Percentiles rank a stretch among this genome's conserved stretches.
phyloP scores from a whole-genome alignment of 768 basidiomycete species.

The Pulveroboletus sp. region DNA sequence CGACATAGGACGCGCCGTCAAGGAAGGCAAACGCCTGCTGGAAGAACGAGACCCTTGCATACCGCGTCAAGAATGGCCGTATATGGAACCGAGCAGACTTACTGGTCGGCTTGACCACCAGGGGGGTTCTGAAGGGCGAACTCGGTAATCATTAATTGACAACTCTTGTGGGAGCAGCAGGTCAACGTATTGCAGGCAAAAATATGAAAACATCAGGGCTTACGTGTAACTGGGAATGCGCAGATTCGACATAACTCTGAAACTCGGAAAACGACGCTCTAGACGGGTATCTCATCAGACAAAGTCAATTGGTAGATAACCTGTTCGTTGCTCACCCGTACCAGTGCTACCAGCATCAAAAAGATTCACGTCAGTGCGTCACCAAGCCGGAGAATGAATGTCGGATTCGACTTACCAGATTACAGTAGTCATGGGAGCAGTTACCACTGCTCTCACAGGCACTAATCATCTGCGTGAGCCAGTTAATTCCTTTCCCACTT shows the following conservation, averaged over 20 bases:
- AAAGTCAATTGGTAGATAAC: neutral
- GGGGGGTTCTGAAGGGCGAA: slow-evolving; percentile 31
- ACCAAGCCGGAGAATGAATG: neutral
- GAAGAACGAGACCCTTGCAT: slow-evolving; percentile 29
- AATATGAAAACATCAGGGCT: neutral
- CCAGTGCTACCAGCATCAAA: slow-evolving; percentile 19
- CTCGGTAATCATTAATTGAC: slow-evolving; percentile 27
- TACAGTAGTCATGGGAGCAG: slow-evolving; percentile 33
- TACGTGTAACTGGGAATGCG: slow-evolving; percentile 26
- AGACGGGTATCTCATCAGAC: slow-evolving; percentile 2
- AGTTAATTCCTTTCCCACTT: slow-evolving; percentile 31
- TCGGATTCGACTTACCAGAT: slow-evolving; percentile 22
- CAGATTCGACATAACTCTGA: slow-evolving; percentile 23
- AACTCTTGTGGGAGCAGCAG: slow-evolving; percentile 4
- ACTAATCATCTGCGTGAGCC: slow-evolving; percentile 32
- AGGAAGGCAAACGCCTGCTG: slow-evolving; percentile 32
- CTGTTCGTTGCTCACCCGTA: slow-evolving; percentile 18
- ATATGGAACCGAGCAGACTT: neutral
- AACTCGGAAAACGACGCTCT: slow-evolving; percentile 25
- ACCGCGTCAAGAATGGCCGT: neutral
- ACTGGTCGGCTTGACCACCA: slow-evolving; percentile 30
- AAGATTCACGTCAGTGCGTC: neutral
- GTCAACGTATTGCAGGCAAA: slow-evolving; percentile 2
- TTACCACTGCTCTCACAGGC: slow-evolving; percentile 32
- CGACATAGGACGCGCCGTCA: slow-evolving; percentile 25